phyloP scores from a whole-genome alignment of 1,139 yeast genomes.

The Kodamaea arcana region DNA sequence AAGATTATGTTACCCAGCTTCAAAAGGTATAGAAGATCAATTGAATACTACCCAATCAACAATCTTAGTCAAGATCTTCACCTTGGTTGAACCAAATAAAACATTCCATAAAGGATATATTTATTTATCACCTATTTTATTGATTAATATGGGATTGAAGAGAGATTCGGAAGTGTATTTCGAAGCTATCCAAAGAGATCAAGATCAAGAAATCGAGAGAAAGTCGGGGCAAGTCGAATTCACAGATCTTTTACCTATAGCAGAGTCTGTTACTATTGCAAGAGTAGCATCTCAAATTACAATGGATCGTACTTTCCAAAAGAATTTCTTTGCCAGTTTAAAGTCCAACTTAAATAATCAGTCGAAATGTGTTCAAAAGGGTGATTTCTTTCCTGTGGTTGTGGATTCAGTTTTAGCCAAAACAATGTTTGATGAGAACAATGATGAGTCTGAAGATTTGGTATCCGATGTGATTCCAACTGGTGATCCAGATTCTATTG shows the following conservation, averaged over 20 bases:
- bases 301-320: conserved; percentile 62
- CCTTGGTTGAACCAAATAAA: conserved; percentile 62
- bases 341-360: conserved; percentile 57
- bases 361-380: conserved; percentile 53
- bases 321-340: conserved; percentile 59
- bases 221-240: conserved; percentile 7
- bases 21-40: too few species aligned
- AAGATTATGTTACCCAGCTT: conserved; percentile 11
- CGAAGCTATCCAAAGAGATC: conserved; percentile 9
- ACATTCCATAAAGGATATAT: conserved; percentile 34
- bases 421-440: conserved; percentile 42
- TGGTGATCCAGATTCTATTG: conserved; percentile 69
- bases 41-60: conserved; percentile 22
- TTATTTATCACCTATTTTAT: conserved; percentile 64
- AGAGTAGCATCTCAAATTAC: conserved; percentile 71
- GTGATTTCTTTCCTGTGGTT: conserved; percentile 72
- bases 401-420: conserved; percentile 69
- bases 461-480: conserved; percentile 40
- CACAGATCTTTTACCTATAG: conserved; percentile 17
- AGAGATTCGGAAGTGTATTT: conserved; percentile 25
- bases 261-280: conserved; percentile 49
- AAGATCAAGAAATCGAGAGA: not conserved
- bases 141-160: conserved; percentile 45
- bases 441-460: conserved; percentile 20
- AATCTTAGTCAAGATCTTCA: conserved; percentile 47